Evolutionary conservation across 2,329 filamentous ascomycete genomes (phyloP), one percentile per base, ranked within the genome.

Genomic region (Sporothrix pallida): DNA sequence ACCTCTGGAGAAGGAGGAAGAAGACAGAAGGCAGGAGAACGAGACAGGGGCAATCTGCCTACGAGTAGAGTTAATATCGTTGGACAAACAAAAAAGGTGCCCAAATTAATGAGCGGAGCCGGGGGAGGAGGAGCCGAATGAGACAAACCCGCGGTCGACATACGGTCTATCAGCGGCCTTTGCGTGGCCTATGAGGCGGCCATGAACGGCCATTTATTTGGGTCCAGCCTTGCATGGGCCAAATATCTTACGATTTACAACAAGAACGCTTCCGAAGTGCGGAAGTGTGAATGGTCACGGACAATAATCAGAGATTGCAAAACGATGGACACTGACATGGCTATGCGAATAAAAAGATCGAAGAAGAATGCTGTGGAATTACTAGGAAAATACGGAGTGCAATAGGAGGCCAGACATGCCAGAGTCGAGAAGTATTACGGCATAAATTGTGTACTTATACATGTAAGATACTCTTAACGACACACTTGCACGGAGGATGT

Each of bases 31-130:
- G 46, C 7, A 20, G 26, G 10, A 65, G 42, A 26, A 67, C 31
- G 26, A 17, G 44, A 20, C 2, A 9, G 37, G n/a, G 62, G 42
- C 60, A 42, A 44, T 4, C 17, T 8, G n/a, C 8, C n/a, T 26
- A 62, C 13, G 58, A 13, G 26, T 15, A 62, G 58, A 26, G 52
- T 23, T 17, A 56, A 56, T 9, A 56, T 56, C 20, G 52, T 37
- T 37, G 52, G n/a, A 26, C n/a, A 54, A 54, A 26, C 2, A 56
- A 48, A 48, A 12, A 48, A 48, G n/a, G 52, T 20, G 52, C 10
- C 10, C 42, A 65, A 42, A 23, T 8, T 12, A 52, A 52, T 37
- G 65, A 68, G 46, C 65, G 65, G 65, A 52, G 23, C 65, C 65
- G 46, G 46, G 20, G 44, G 31, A 50, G 62, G 20, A 23, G 62